Conservation (phyloP, 176 grass and related monocot species). For the Miscanthus lutarioriparius region DNA sequence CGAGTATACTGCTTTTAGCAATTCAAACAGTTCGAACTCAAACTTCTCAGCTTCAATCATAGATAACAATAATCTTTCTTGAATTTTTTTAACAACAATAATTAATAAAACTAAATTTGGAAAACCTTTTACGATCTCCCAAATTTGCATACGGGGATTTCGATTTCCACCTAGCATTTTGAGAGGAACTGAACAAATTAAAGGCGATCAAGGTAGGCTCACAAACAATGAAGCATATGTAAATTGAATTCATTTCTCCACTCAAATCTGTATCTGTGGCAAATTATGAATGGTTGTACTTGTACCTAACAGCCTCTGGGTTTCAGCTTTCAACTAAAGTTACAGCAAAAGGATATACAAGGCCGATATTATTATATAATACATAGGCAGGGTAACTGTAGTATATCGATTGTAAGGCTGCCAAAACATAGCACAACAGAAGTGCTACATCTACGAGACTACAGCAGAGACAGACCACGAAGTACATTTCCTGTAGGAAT, state of each 20-base stretch:
- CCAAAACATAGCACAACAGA: slow-evolving; percentile 28
- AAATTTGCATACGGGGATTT: background rate
- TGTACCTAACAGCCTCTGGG: background rate
- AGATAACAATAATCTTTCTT: background rate
- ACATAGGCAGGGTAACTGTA: slow-evolving; percentile 5
- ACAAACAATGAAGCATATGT: slow-evolving; percentile 6
- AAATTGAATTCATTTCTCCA: slow-evolving; percentile 16
- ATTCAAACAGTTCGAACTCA: background rate
- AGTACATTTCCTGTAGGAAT: slow-evolving; percentile 12
- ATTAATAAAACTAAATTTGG: background rate
- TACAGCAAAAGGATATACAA: slow-evolving; percentile 40
- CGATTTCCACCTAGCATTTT: background rate
- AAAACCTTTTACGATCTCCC: background rate
- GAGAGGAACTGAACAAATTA: background rate
- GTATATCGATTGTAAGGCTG: slow-evolving; percentile 16
- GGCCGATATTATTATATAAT: background rate
- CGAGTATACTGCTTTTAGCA: too few relatives aligned
- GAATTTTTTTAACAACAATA: background rate
- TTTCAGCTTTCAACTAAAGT: too few relatives aligned
- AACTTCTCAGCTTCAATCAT: background rate
- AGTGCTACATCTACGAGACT: slow-evolving; percentile 22
- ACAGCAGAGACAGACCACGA: background rate
- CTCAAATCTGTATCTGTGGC: slow-evolving; percentile 25
- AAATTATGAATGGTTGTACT: background rate
- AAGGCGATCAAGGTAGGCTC: background rate